These are phyloP conservation scores for Solanum gandarillasii DNA, from an alignment of 257 asterid genomes.

Conservation along the genomic window DNA sequence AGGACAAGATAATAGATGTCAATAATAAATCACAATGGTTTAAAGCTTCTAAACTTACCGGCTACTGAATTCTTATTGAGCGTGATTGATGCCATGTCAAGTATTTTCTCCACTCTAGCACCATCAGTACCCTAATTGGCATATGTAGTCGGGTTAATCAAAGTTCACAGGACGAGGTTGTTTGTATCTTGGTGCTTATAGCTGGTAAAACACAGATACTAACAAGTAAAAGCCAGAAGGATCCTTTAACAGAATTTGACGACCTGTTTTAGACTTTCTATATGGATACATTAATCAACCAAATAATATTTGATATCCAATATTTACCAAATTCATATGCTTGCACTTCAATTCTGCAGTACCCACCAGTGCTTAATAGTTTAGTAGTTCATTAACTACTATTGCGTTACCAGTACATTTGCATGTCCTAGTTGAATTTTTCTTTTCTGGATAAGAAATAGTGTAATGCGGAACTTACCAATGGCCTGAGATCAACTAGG, in stretches of 20 bases:
- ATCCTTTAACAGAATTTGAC: neutral
- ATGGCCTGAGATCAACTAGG: constrained; percentile 92
- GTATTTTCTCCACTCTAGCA: constrained; percentile 90
- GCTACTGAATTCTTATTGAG: constrained; percentile 94
- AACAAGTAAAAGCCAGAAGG: neutral
- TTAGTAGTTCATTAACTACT: neutral
- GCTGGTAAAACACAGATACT: neutral
- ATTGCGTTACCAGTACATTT: neutral
- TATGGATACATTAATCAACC: neutral
- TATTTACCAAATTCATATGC: neutral
- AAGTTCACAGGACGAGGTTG: neutral
- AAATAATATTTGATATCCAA: neutral
- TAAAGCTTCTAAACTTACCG: constrained; percentile 31
- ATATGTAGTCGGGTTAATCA: neutral
- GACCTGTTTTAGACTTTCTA: neutral
- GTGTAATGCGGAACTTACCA: constrained; percentile 30
- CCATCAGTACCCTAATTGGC: constrained; percentile 69
- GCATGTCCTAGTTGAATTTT: neutral
- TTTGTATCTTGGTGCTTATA: neutral
- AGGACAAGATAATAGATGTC: neutral
- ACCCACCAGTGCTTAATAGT: neutral
- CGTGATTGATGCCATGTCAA: constrained; percentile 95
- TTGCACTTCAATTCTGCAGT: neutral
- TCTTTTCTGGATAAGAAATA: neutral
- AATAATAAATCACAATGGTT: neutral